Base-by-base conservation (phyloP, 1,284 basidiomycete species). In the Macrocystidia cucumis region DNA sequence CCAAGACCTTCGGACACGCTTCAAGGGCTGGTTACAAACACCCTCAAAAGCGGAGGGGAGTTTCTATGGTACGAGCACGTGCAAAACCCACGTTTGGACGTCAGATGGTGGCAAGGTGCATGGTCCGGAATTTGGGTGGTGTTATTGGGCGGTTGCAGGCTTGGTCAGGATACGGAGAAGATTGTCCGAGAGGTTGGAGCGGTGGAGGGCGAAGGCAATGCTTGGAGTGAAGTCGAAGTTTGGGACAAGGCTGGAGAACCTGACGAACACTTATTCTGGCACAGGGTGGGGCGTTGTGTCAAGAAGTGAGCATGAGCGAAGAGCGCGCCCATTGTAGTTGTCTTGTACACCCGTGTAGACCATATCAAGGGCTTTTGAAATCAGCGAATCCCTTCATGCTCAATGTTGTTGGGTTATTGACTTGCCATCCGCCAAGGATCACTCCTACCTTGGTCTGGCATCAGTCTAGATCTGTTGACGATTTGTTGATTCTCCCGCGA, bases 31-130 rank as follows among this genome's bases (percentile, higher is more conserved):
- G 59, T 67, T 4, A 50, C 55, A 1, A 59, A 68, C 8, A 58
- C 73, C 2, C 60, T 85, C 19, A 69, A 64, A 38, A 66, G 74
- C 0, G 75, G 73, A 0, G 81, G 80, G 0, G 59, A 65, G 39
- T 42, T 85, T 1, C 56, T 83, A 12, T 74, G 72, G 46, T 74
- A 74, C 41, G 81, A 85, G 52, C 80, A 85, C 45, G 76, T 82
- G 6, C 54, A 63, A 29, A 78, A 65, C 43, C 63, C 60, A 1
- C 47, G 53, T 0, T 38, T 48, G n/a, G 69, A 72, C 35, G 65
- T 79, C 2, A 67, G 67, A 6, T 69, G 72, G 68, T 84, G 78
- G 77, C 82, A 86, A 54, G 45, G 60, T 1, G 65, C 79, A 34
- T 83, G 79, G 78, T 65, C 75, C 3, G 81, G 80, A 1, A 8